Evolutionary conservation across 1,284 basidiomycete species (phyloP).

Genomic region (Chondrostereum purpureum): DNA sequence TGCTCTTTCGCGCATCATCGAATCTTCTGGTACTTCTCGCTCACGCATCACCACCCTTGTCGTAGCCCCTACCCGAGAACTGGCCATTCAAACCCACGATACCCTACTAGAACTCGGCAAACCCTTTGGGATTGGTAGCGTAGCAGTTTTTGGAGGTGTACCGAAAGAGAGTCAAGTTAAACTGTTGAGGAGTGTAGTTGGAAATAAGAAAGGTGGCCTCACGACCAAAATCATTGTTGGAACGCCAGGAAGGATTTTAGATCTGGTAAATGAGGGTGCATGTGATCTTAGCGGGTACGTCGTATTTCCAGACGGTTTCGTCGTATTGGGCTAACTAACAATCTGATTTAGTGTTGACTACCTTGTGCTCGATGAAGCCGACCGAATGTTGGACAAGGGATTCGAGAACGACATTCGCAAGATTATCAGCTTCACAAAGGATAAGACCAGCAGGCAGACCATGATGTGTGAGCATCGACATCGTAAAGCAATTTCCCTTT

Average conservation of each 20-base stretch:
- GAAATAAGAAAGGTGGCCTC: slow-evolving; percentile 34
- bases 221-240: slow-evolving; percentile 82
- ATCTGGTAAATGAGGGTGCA: slow-evolving; percentile 81
- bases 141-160: slow-evolving; percentile 91
- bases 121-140: slow-evolving; percentile 70
- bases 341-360: slow-evolving; percentile 40
- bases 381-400: slow-evolving; percentile 96
- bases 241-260: slow-evolving; percentile 90
- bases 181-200: slow-evolving; percentile 44
- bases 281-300: slow-evolving; percentile 76
- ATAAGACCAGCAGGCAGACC: slow-evolving; percentile 68
- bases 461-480: slow-evolving; percentile 74
- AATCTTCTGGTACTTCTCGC: slow-evolving; percentile 20
- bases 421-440: slow-evolving; percentile 81
- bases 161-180: slow-evolving; percentile 80
- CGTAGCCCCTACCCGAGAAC: slow-evolving; percentile 89
- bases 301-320: slow-evolving; percentile 10
- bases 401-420: slow-evolving; percentile 97
- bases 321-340: not conserved
- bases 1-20: slow-evolving; percentile 66
- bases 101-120: slow-evolving; percentile 77
- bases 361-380: slow-evolving; percentile 95
- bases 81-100: slow-evolving; percentile 92
- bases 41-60: slow-evolving; percentile 72
- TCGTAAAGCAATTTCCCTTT: not conserved